Conservation (phyloP, 1,284 basidiomycete genomes). For the Phaffia rhodozyma region DNA sequence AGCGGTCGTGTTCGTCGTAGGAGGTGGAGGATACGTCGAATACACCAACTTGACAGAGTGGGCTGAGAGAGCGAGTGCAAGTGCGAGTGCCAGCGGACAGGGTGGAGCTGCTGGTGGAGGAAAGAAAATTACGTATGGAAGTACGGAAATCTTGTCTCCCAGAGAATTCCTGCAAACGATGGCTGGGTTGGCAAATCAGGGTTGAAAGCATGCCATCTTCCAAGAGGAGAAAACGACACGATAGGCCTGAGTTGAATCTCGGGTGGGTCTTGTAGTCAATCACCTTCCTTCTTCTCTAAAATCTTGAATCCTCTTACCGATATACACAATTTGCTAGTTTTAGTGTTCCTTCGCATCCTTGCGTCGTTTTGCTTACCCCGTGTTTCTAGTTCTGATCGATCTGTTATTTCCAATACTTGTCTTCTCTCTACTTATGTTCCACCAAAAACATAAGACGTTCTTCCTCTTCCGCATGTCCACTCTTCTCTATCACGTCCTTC, state of each 20-base stretch:
- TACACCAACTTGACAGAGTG: slow-evolving; percentile 92
- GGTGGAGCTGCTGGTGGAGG: slow-evolving; percentile 45
- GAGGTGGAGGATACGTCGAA: slow-evolving; percentile 94
- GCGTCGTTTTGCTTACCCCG: no score
- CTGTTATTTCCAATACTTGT: no score
- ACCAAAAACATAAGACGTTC: no score
- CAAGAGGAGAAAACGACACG: not conserved
- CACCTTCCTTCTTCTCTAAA: no score
- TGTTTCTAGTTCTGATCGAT: no score
- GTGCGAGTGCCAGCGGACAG: slow-evolving; percentile 35
- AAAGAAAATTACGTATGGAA: slow-evolving; percentile 83
- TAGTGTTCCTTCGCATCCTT: no score
- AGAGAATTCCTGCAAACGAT: slow-evolving; percentile 57
- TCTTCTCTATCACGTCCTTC: no score
- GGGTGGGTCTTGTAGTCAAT: no score
- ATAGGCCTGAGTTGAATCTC: not conserved
- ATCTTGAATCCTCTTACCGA: no score
- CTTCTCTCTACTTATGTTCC: no score
- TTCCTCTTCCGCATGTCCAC: no score
- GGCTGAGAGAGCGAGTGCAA: slow-evolving; percentile 47
- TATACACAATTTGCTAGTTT: no score
- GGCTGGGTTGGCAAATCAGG: not conserved
- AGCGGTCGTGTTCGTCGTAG: slow-evolving; percentile 86
- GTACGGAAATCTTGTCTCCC: slow-evolving; percentile 89
- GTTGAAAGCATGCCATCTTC: not conserved